phyloP scores from a whole-genome alignment of 2,329 filamentous ascomycete species.

The Fusarium xylarioides region DNA sequence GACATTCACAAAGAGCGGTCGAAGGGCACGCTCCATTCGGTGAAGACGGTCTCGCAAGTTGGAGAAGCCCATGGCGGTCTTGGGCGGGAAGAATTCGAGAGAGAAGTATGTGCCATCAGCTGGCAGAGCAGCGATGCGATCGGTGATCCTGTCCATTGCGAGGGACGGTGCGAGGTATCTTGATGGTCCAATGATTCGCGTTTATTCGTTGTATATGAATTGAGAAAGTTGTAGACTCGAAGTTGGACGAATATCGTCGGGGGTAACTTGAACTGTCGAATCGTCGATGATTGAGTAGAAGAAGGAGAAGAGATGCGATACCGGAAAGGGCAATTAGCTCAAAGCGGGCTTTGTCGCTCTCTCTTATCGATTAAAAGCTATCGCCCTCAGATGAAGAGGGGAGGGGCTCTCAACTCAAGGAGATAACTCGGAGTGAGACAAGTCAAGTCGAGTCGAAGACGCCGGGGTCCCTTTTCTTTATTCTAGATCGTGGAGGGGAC shows the following conservation, averaged over 20 bases:
- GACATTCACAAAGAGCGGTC: slow-evolving; percentile 94
- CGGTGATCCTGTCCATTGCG: slow-evolving; percentile 85
- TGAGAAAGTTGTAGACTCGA: not conserved
- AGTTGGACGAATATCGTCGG: slow-evolving; percentile 26
- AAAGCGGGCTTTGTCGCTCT: not conserved
- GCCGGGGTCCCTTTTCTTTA: slow-evolving; percentile 12
- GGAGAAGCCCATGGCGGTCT: slow-evolving; percentile 93
- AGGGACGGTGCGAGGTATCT: not conserved
- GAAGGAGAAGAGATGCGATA: slow-evolving; percentile 1
- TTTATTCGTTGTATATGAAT: not conserved
- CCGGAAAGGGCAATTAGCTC: not conserved
- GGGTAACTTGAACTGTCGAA: not conserved
- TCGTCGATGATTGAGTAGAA: not conserved
- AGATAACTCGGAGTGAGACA: slow-evolving; percentile 31
- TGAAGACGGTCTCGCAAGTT: slow-evolving; percentile 93
- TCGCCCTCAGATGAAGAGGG: not conserved
- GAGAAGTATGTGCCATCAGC: slow-evolving; percentile 88
- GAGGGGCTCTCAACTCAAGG: slow-evolving; percentile 11
- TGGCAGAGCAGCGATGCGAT: slow-evolving; percentile 92
- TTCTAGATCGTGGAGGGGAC: slow-evolving; percentile 27
- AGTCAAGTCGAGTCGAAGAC: slow-evolving; percentile 9
- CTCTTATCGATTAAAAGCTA: slow-evolving; percentile 15
- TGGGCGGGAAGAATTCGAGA: slow-evolving; percentile 98
- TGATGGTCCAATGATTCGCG: not conserved
- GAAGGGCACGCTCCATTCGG: slow-evolving; percentile 91